Conservation (phyloP, 345 rosid genomes). For the Gynandropsis gynandra region DNA sequence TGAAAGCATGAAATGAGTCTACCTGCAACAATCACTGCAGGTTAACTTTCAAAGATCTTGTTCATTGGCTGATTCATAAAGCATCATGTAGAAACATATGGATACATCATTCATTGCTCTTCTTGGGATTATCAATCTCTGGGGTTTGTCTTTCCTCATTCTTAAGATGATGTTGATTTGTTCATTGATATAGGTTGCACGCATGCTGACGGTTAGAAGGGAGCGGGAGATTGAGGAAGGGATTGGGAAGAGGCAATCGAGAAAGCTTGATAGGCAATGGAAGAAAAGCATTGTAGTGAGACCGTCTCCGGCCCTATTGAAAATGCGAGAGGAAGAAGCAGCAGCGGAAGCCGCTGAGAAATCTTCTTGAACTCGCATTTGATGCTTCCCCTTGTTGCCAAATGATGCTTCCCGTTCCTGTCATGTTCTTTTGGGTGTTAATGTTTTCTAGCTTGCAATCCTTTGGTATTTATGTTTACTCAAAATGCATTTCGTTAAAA, state of each 20-base stretch:
- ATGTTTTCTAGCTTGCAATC: no score
- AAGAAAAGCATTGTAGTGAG: conserved; percentile 81
- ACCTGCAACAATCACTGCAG: no score
- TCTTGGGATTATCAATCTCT: no score
- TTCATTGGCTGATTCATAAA: no score
- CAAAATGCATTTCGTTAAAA: no score
- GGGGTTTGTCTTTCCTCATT: background rate
- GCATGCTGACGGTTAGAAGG: conserved; percentile 72
- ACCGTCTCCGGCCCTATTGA: conserved; percentile 75
- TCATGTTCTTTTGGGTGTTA: no score
- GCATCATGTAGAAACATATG: background rate
- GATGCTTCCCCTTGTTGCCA: no score
- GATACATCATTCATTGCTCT: no score
- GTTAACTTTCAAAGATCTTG: no score
- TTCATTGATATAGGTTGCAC: conserved; percentile 46
- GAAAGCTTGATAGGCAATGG: conserved; percentile 82
- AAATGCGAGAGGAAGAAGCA: conserved; percentile 72
- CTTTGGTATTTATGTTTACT: no score
- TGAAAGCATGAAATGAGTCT: no score
- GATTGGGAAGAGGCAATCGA: conserved; percentile 76
- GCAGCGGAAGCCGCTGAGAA: conserved; percentile 68
- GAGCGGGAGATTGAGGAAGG: conserved; percentile 94
- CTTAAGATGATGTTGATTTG: conserved; percentile 14
- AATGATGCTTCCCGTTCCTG: no score
- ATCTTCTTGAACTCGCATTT: conserved; percentile 18